Base-by-base conservation (phyloP, 148 eudicot genomes). In the Agrostemma githago region DNA sequence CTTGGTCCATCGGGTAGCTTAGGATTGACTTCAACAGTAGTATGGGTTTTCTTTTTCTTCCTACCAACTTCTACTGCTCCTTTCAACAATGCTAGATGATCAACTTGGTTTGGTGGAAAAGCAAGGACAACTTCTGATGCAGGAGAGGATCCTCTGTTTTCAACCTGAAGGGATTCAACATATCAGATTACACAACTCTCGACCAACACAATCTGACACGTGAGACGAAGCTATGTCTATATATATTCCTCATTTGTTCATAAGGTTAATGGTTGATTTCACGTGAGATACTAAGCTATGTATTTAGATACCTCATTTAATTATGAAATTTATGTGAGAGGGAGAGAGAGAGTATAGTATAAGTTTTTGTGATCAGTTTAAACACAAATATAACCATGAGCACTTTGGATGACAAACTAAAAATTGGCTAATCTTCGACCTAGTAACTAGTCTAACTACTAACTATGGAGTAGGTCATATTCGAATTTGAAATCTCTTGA, bases 51-150 rank as follows among this genome's bases (percentile, higher is more conserved):
- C 84, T 86, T 92, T 82, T 82, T 90, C 86, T 83, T 95, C 88
- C 89, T 95, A 62, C 96, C 99, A 74, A 76, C 79, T 42, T 76
- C 26, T 19, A 78, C 68, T 16, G 88, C 87, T 58, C 94, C 97
- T 84, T 95, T 88, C 59, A 95, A 64, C 58, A 81, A 71, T 17
- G 99, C 89, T 62, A 90, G 73, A 68, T 86, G 90, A 79, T 90
- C 90, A 76, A 71, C 76, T 85, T 92, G 85, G 57, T 78, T 54
- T 42, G 97, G 96, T 34, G 99, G 85, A 74, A 92, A 95, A 39
- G 99, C 88, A 76, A 95, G 89, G 75, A 89, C 81, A 57, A 90
- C 85, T 82, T 95, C 90, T 68, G 94, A 88, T 17, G 86, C 88
- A 41, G 89, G 87, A 82, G 90, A 79, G 53, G 79, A 76, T 61